Evolutionary conservation across 352 stramenopile species (phyloP), one percentile per base, ranked within the genome.

Genomic region (Pythium phragmiticola): DNA sequence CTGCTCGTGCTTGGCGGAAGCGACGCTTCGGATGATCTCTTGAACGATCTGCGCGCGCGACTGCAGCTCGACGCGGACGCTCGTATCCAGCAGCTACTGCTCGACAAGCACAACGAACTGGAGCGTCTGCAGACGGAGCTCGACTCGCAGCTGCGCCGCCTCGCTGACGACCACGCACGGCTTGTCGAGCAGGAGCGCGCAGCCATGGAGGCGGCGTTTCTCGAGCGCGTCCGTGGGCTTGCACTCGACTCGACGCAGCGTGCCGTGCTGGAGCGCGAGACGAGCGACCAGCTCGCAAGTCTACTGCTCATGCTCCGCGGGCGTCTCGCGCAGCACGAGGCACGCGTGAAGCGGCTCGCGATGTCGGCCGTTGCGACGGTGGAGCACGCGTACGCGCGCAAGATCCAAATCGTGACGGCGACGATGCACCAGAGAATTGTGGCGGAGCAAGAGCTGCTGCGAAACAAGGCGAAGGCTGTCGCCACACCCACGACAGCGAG

Each of bases 31-130:
- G 68, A 81, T 1, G 77, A 88, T 28, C 58, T 76, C 9, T 53
- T 84, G 2, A 64, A 74, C 36, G 79, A 87, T 34, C 68, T 89
- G 39, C 70, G 77, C 9, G 72, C 72, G 16, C 64, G 76, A 14
- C 57, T 90, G 19, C 72, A 82, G 33, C 63, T 90, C 9, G 77
- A 90, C 45, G 61, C 70, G 9, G 68, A 85, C 26, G 78, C 85
- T 52, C 81, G 73, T 6, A 67, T 78, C 33, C 63, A 55, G 47
- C 66, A 84, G 45, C 65, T 90, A 2, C 30, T 68, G 23, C 34
- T 67, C 11, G 74, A 85, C 14, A 87, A 82, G 39, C 28, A 39
- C 0, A 34, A 53, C n/a, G 66, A 78, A 26, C 51, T 87, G 1
- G 50, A 76, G 43, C 63, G 55, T 8, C 41, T 83, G 7, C 47